Conservation (phyloP, 768 basidiomycete species). For the Leccinum variicolor region DNA sequence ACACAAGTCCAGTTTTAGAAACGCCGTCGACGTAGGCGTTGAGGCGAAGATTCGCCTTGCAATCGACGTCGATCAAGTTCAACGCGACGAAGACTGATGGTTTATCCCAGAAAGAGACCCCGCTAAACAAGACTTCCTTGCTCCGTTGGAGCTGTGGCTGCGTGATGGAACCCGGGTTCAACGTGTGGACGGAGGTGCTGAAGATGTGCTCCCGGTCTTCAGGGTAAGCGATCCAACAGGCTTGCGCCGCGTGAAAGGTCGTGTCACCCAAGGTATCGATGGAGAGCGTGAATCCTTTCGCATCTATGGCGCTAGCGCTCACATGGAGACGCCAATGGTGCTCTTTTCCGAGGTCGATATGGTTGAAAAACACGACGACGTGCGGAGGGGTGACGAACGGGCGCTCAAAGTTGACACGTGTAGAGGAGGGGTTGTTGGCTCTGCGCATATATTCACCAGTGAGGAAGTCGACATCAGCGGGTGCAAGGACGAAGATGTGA, state of each 20-base stretch:
- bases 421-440: neutral
- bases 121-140: constrained; percentile 5
- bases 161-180: neutral
- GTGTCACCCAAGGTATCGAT: constrained; percentile 13
- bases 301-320: constrained; percentile 9
- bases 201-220: constrained; percentile 19
- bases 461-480: constrained; percentile 13
- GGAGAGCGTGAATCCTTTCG: constrained; percentile 13
- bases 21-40: constrained; percentile 8
- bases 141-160: constrained; percentile 3
- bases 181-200: constrained; percentile 11
- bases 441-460: constrained; percentile 8
- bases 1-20: constrained; percentile 2
- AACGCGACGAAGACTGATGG: constrained; percentile 19
- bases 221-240: constrained; percentile 21
- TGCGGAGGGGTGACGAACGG: constrained; percentile 14
- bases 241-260: neutral
- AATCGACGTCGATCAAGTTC: constrained; percentile 13
- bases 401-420: constrained; percentile 11
- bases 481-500: constrained; percentile 4
- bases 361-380: constrained; percentile 14
- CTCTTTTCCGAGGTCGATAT: constrained; percentile 7
- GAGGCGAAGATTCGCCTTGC: constrained; percentile 10
- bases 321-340: constrained; percentile 7
- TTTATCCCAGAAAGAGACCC: constrained; percentile 8